Percentiles rank a stretch among this genome's conserved stretches.
phyloP scores from a whole-genome alignment of 441 rosid genomes.

The Bocquillonia castaneifolia region DNA sequence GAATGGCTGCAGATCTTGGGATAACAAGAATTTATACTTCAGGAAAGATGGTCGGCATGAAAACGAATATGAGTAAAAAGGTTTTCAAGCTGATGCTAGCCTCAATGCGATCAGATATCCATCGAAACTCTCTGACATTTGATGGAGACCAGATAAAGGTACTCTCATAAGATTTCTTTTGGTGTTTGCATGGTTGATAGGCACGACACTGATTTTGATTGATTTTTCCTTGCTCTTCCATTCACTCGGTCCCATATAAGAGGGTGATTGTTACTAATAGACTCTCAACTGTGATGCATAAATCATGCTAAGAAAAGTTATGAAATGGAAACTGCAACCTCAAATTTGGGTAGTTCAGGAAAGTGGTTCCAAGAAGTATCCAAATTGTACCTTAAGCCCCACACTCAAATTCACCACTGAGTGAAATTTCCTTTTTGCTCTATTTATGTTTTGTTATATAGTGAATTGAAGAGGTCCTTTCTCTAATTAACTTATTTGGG shows the following conservation, averaged over 20 bases:
- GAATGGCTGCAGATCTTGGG: conserved; percentile 99
- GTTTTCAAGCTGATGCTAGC: conserved; percentile 82
- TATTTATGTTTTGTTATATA: neutral
- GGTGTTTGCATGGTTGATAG: neutral
- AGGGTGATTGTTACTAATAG: neutral
- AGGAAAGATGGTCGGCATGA: conserved; percentile 88
- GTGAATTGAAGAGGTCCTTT: neutral
- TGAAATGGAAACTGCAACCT: conserved; percentile 1
- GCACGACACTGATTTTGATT: neutral
- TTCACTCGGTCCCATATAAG: neutral
- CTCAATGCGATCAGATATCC: conserved; percentile 63
- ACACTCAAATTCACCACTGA: neutral
- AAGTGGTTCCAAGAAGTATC: neutral
- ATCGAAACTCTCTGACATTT: conserved; percentile 57
- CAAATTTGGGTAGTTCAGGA: neutral
- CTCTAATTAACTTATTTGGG: neutral
- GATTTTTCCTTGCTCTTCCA: neutral
- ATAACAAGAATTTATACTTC: conserved; percentile 63
- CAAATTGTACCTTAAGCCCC: neutral
- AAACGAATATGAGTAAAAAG: conserved; percentile 70
- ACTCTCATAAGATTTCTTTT: conserved; percentile 19
- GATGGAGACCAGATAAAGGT: conserved; percentile 81
- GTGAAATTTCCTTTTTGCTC: neutral
- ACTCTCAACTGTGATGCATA: neutral
- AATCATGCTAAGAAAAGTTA: neutral